A percentile compares a stretch with the other conserved stretches of the same genome.
These are phyloP conservation scores for Stagonosporopsis vannaccii DNA, from an alignment of 2,329 filamentous ascomycete genomes.

Conservation along the genomic window DNA sequence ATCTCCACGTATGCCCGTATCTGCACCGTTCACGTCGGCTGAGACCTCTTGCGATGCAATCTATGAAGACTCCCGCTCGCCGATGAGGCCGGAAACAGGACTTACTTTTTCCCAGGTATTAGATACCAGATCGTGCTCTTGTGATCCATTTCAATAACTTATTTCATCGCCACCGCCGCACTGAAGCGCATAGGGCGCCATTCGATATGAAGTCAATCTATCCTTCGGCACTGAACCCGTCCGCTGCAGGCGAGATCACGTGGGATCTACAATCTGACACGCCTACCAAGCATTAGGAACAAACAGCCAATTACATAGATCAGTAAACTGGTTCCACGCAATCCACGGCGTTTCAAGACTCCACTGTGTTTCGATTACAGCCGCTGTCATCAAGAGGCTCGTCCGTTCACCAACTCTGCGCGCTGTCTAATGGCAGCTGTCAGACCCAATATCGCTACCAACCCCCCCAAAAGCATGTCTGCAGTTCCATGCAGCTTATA, in stretches of 20 bases:
- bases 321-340: slow-evolving; percentile 3
- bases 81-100: not conserved
- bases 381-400: not conserved
- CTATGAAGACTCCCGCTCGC: not conserved
- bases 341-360: slow-evolving; percentile 23
- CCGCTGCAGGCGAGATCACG: slow-evolving; percentile 26
- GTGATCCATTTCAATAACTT: not conserved
- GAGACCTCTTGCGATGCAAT: slow-evolving; percentile 1
- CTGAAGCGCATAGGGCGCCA: not conserved
- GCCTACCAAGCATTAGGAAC: slow-evolving; percentile 11
- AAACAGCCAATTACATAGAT: slow-evolving; percentile 33
- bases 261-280: slow-evolving; percentile 28
- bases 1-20: not conserved
- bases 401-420: not conserved
- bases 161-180: not conserved
- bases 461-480: not conserved
- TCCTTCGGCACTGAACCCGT: slow-evolving; percentile 22
- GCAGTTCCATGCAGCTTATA: not conserved
- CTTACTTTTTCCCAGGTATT: slow-evolving; percentile 12
- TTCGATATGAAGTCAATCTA: slow-evolving; percentile 26
- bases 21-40: not conserved
- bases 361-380: slow-evolving; percentile 13
- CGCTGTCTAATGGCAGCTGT: not conserved
- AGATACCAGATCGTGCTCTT: not conserved
- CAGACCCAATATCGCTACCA: not conserved